These are phyloP conservation scores for Cryphonectria carpinicola DNA, from an alignment of 2,329 filamentous ascomycete genomes.

Conservation along the genomic window DNA sequence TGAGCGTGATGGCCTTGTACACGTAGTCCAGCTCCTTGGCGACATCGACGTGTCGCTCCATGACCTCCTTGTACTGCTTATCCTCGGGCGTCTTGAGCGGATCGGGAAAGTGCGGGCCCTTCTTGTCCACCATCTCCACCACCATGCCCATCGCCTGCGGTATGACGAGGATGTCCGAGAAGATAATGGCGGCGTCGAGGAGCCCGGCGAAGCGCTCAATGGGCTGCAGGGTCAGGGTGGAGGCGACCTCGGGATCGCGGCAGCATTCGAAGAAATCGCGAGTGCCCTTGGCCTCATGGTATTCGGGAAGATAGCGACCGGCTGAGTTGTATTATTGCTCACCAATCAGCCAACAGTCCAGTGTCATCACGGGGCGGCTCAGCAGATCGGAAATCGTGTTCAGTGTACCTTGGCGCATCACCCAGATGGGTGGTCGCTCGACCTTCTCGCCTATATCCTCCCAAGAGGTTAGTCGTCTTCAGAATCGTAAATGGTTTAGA, in stretches of 20 bases:
- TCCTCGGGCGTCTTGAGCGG: conserved; percentile 81
- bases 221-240: conserved; percentile 90
- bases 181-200: conserved; percentile 96
- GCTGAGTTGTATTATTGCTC: conserved; percentile 55
- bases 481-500: neutral
- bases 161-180: conserved; percentile 97
- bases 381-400: conserved; percentile 23
- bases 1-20: conserved; percentile 92
- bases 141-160: conserved; percentile 97
- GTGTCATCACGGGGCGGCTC: conserved; percentile 24
- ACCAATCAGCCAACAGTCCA: conserved; percentile 25
- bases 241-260: conserved; percentile 88
- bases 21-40: conserved; percentile 87
- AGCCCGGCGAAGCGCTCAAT: conserved; percentile 89
- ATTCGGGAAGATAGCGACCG: conserved; percentile 95
- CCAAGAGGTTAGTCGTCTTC: conserved; percentile 12
- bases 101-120: conserved; percentile 86
- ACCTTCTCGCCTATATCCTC: conserved; percentile 74
- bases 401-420: conserved; percentile 91
- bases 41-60: conserved; percentile 81
- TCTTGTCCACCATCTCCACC: conserved; percentile 98
- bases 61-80: conserved; percentile 77
- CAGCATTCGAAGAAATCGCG: conserved; percentile 99
- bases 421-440: conserved; percentile 94
- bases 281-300: conserved; percentile 89